phyloP scores from a whole-genome alignment of 495 filamentous ascomycete species.

The Tricharina praecox region DNA sequence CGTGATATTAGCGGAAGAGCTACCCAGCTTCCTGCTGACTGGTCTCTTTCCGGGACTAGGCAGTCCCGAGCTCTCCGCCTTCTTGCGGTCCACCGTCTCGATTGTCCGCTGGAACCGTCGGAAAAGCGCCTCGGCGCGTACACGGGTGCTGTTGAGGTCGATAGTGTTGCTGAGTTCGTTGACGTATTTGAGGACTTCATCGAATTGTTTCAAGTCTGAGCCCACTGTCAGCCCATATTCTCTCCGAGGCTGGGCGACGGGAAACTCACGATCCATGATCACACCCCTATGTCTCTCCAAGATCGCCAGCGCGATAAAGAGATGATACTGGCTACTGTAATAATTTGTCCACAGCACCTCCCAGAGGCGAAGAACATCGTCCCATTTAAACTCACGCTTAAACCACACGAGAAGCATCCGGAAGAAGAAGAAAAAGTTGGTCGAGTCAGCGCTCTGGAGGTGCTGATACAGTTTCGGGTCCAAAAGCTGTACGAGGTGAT shows the following conservation, averaged over 20 bases:
- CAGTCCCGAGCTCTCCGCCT: constrained; percentile 27
- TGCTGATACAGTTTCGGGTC: constrained; percentile 88
- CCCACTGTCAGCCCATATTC: not conserved
- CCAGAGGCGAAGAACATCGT: constrained; percentile 74
- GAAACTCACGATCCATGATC: constrained; percentile 55
- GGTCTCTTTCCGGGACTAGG: constrained; percentile 1
- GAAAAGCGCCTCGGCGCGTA: constrained; percentile 77
- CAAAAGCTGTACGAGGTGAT: constrained; percentile 89
- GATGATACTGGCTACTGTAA: constrained; percentile 69
- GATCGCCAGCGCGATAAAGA: constrained; percentile 86
- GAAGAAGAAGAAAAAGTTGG: constrained; percentile 99
- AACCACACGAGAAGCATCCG: constrained; percentile 97
- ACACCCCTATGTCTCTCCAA: constrained; percentile 88
- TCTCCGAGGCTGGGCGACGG: not conserved
- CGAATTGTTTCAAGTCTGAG: constrained; percentile 66
- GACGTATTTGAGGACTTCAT: constrained; percentile 95
- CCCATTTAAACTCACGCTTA: constrained; percentile 88
- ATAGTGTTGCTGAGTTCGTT: constrained; percentile 91
- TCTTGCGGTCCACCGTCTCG: constrained; percentile 73
- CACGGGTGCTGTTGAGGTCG: constrained; percentile 65
- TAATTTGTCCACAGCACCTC: constrained; percentile 92
- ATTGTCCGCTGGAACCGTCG: constrained; percentile 70
- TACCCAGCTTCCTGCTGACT: constrained; percentile 8
- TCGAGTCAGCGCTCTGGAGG: constrained; percentile 73
- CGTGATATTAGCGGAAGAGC: too few species aligned